Evolutionary conservation across 768 basidiomycete genomes (phyloP), one percentile per base, ranked within the genome.

Genomic region (Sarcodon aspratus): DNA sequence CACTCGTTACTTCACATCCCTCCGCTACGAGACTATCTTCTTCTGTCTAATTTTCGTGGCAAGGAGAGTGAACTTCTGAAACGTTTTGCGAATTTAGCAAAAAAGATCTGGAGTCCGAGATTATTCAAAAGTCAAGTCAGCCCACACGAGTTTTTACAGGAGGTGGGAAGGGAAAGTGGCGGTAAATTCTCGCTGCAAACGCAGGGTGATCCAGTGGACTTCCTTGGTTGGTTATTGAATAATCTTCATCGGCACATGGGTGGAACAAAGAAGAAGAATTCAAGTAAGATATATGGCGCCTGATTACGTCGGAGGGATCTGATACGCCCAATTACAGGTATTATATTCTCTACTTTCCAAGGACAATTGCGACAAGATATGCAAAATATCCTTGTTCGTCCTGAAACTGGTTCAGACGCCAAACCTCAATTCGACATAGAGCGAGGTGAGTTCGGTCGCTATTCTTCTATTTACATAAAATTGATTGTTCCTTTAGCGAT

Each of bases 111-210:
- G 96, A 98, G 96, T 66, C 91, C 94, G 8, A 73, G 83, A 46
- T 68, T 95, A 49, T 99, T 99, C 79, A 99, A 99, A 66, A 85
- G 87, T 52, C 96, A 99, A 74, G 93, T 97, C 57, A 89, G 85
- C 56, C 96, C 96, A n/a, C 96, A 99, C 63, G 96, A 99, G 63
- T 93, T 98, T 63, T 68, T 99, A 49, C 96, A 99, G 66, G 96
- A 98, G 67, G 94, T 98, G 48, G 84, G 85, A 56, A 76, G 91
- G 54, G 84, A 85, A 45, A 94, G 90, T 59, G 76, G 69, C 43
- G 93, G 90, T 12, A 92, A 90, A 67, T 98, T 94, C 68, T 82
- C 89, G 53, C 73, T 97, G 55, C 94, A 95, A 59, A 75, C 87
- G 60, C 91, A 93, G 67, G 96, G 96, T 1, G 96, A 99, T 63